Percentiles rank a stretch among this genome's conserved stretches.
phyloP scores from a whole-genome alignment of 768 basidiomycete genomes.

The Phaeolepiota aurea region DNA sequence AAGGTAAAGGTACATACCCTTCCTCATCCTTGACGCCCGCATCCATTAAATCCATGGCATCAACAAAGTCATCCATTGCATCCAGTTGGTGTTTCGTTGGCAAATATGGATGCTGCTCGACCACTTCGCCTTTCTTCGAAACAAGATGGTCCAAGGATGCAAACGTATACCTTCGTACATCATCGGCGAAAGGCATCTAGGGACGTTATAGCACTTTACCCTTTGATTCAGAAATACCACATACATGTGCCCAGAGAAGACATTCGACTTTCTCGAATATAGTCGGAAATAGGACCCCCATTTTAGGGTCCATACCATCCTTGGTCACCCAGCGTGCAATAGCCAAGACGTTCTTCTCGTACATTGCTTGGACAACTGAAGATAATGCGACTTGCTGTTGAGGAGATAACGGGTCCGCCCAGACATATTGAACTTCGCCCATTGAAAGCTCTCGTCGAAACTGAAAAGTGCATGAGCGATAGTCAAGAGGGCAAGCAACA shows the following conservation, averaged over 20 bases:
- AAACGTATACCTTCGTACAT: conserved; percentile 83
- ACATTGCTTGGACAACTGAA: conserved; percentile 81
- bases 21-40: conserved; percentile 70
- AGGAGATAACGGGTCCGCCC: conserved; percentile 59
- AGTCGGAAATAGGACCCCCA: conserved; percentile 68
- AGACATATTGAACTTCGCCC: conserved; percentile 82
- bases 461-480: conserved; percentile 25
- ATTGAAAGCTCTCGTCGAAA: conserved; percentile 77
- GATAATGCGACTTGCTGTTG: conserved; percentile 80
- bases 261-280: conserved; percentile 66
- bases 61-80: conserved; percentile 85
- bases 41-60: conserved; percentile 80
- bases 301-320: conserved; percentile 73
- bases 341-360: conserved; percentile 54
- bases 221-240: conserved; percentile 6
- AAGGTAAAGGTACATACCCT: conserved; percentile 36
- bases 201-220: not conserved
- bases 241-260: conserved; percentile 77
- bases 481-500: conserved; percentile 4
- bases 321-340: conserved; percentile 77
- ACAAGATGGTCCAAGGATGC: conserved; percentile 68
- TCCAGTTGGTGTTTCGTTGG: conserved; percentile 71
- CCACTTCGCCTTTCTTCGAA: conserved; percentile 63
- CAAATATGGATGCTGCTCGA: conserved; percentile 74
- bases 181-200: conserved; percentile 94